Evolutionary conservation across 306 rosid genomes (phyloP).

Genomic region (Sphenostylis stenocarpa): DNA sequence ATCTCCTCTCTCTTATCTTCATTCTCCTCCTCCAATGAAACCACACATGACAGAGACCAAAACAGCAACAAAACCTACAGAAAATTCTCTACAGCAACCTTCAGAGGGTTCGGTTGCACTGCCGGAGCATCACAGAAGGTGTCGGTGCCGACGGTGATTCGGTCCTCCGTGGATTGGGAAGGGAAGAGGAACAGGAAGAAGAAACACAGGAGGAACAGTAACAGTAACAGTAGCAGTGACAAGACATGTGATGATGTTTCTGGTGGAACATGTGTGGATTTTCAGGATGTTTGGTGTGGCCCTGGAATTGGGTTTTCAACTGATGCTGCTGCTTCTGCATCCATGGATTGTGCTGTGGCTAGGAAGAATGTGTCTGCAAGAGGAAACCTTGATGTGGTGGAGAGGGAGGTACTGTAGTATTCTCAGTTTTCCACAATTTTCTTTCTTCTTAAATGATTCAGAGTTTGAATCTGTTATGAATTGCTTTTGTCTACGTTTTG

Average conservation of each 20-base stretch:
- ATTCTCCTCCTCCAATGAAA: conserved; percentile 56
- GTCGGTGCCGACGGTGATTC: conserved; percentile 80
- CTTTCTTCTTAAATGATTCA: background rate
- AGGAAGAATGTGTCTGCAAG: conserved; percentile 67
- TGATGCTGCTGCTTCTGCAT: conserved; percentile 59
- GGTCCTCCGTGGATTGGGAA: conserved; percentile 83
- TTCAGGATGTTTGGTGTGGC: conserved; percentile 96
- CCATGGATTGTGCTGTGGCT: conserved; percentile 81
- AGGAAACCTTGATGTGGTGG: conserved; percentile 73
- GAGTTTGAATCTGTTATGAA: background rate
- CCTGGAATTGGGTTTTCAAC: conserved; percentile 88
- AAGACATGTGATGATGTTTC: conserved; percentile 40
- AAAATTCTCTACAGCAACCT: conserved; percentile 57
- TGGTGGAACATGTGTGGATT: conserved; percentile 49
- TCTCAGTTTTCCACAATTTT: background rate
- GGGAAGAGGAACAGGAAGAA: conserved; percentile 64
- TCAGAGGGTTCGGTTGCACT: conserved; percentile 83
- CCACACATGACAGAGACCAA: conserved; percentile 32
- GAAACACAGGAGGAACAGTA: conserved; percentile 45
- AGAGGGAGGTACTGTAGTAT: conserved; percentile 57
- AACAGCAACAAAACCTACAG: conserved; percentile 49
- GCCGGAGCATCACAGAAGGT: conserved; percentile 81
- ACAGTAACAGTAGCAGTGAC: conserved; percentile 7
- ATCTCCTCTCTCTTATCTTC: conserved; percentile 79
- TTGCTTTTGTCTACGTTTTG: background rate